These are phyloP conservation scores for Termitomyces sp. DNA, from an alignment of 1,284 basidiomycete genomes.

Conservation along the genomic window DNA sequence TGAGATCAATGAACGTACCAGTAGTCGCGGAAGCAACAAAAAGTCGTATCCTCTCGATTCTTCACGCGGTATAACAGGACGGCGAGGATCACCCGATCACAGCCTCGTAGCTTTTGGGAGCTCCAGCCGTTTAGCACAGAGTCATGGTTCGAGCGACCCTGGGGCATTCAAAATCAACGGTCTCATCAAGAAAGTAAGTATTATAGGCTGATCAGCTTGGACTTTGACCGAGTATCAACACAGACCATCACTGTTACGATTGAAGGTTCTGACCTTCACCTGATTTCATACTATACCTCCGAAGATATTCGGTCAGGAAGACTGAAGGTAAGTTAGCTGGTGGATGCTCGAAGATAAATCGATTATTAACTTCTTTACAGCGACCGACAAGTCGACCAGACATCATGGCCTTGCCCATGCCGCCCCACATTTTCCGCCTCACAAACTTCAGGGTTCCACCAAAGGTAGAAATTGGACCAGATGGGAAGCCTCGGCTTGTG, in stretches of 20 bases:
- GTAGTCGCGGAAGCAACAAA: slow-evolving; percentile 42
- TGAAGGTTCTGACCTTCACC: slow-evolving; percentile 70
- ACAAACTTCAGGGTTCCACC: slow-evolving; percentile 73
- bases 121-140: slow-evolving; percentile 21
- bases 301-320: slow-evolving; percentile 67
- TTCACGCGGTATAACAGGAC: slow-evolving; percentile 25
- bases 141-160: slow-evolving; percentile 37
- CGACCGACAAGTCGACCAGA: slow-evolving; percentile 58
- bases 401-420: slow-evolving; percentile 61
- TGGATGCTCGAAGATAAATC: neutral
- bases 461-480: slow-evolving; percentile 58
- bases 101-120: slow-evolving; percentile 31
- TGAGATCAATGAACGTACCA: slow-evolving; percentile 62
- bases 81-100: slow-evolving; percentile 36
- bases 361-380: slow-evolving; percentile 22
- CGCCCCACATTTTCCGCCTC: slow-evolving; percentile 62
- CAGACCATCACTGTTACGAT: slow-evolving; percentile 79
- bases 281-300: slow-evolving; percentile 76
- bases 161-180: slow-evolving; percentile 68
- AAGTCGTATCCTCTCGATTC: slow-evolving; percentile 39
- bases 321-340: slow-evolving; percentile 36
- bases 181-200: slow-evolving; percentile 63
- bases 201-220: neutral
- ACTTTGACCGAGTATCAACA: slow-evolving; percentile 4
- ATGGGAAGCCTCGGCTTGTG: slow-evolving; percentile 55